Percentiles rank a stretch among this genome's conserved stretches.
phyloP scores from a whole-genome alignment of 352 stramenopile genomes.

The Phytophthora litchii region DNA sequence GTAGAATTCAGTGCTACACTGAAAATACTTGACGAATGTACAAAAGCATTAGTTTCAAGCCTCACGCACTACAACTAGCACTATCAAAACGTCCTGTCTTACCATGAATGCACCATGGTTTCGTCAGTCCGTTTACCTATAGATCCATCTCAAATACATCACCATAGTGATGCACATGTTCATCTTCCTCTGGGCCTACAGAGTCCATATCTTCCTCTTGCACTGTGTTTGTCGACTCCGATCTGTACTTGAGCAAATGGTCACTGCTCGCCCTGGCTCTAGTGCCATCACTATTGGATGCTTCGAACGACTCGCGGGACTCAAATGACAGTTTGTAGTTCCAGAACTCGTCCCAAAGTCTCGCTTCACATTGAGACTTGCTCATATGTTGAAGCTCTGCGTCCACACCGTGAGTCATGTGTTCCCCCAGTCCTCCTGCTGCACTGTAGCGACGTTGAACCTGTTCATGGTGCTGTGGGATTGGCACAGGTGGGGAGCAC shows the following conservation, averaged over 20 bases:
- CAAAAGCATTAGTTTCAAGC: conserved; percentile 2
- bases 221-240: conserved; percentile 40
- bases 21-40: too few species aligned
- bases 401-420: conserved; percentile 17
- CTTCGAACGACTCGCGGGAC: conserved; percentile 65
- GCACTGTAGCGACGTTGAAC: conserved; percentile 40
- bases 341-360: conserved; percentile 71
- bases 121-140: conserved; percentile 24
- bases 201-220: conserved; percentile 30
- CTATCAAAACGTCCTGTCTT: conserved; percentile 14
- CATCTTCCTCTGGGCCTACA: conserved; percentile 37
- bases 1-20: not conserved
- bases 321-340: conserved; percentile 80
- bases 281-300: conserved; percentile 6
- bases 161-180: conserved; percentile 35
- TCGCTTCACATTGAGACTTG: conserved; percentile 52
- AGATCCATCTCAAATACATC: conserved; percentile 77
- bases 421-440: conserved; percentile 14
- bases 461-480: conserved; percentile 41
- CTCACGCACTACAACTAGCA: conserved; percentile 10
- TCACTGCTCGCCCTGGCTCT: conserved; percentile 10
- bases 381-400: conserved; percentile 18
- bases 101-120: not conserved
- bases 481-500: conserved; percentile 60
- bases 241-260: conserved; percentile 24